A percentile compares a stretch with the other conserved stretches of the same genome.
Evolutionary conservation across 139 green algal species (phyloP).

Genomic region (Spirogloea muscicola): DNA sequence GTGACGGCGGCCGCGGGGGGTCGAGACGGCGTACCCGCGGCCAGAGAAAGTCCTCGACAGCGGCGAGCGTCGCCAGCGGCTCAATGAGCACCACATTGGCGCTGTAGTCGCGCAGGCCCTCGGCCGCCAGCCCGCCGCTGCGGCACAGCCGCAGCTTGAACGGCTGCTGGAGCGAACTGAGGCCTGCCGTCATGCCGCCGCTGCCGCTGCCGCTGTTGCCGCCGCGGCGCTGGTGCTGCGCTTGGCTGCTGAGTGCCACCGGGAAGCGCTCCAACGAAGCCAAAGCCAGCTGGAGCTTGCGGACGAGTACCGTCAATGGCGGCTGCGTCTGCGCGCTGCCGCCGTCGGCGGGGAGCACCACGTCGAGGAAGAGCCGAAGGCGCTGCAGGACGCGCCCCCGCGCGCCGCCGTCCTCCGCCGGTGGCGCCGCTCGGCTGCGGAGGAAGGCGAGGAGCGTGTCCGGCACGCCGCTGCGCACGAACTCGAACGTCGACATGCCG

Average conservation of each 20-base stretch:
- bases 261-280: conserved; percentile 70
- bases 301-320: conserved; percentile 63
- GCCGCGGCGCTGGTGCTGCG: conserved; percentile 6
- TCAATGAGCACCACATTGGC: conserved; percentile 91
- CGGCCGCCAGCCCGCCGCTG: conserved; percentile 34
- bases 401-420: not conserved
- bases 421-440: conserved; percentile 40
- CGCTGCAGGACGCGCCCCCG: conserved; percentile 27
- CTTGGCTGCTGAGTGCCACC: conserved; percentile 51
- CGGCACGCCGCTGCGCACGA: conserved; percentile 75
- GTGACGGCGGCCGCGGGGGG: not conserved
- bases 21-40: conserved; percentile 63
- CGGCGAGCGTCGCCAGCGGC: conserved; percentile 82
- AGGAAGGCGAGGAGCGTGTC: conserved; percentile 68
- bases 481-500: conserved; percentile 85
- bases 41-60: conserved; percentile 95
- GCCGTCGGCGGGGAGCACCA: conserved; percentile 21
- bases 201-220: conserved; percentile 25
- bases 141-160: conserved; percentile 85
- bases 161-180: conserved; percentile 77
- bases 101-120: conserved; percentile 73
- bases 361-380: conserved; percentile 57
- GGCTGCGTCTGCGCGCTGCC: conserved; percentile 30
- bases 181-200: conserved; percentile 47
- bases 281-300: conserved; percentile 74